Evolutionary conservation across 2,329 filamentous ascomycete species (phyloP).

Genomic region (Talaromyces sp.): DNA sequence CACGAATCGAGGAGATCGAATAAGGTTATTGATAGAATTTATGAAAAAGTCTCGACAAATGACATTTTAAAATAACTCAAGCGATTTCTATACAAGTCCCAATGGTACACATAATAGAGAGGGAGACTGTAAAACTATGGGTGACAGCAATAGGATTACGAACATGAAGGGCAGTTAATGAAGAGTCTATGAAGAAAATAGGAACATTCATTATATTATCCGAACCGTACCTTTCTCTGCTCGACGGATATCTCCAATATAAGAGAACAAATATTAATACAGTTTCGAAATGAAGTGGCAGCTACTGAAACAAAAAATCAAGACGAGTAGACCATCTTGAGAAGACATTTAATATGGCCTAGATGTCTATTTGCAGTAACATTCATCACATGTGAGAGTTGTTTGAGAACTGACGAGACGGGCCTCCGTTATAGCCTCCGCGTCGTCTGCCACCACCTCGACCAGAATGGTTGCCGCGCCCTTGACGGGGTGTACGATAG

Average conservation of each 20-base stretch:
- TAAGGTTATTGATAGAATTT: conserved; percentile 10
- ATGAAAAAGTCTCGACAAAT: background rate
- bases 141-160: background rate
- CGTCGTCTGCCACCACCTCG: conserved; percentile 17
- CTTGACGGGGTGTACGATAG: background rate
- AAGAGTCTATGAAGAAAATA: background rate
- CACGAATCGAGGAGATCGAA: conserved; percentile 41
- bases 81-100: background rate
- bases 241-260: background rate
- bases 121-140: background rate
- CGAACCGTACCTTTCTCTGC: background rate
- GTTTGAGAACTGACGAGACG: background rate
- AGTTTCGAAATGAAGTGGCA: background rate
- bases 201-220: background rate
- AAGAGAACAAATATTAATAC: background rate
- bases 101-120: background rate
- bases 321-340: background rate
- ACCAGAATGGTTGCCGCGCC: conserved; percentile 5
- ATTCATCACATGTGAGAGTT: background rate
- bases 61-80: background rate
- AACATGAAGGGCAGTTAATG: background rate
- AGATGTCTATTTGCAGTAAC: background rate
- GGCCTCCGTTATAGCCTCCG: conserved; percentile 15
- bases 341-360: background rate
- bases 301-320: background rate